A percentile compares a stretch with the other conserved stretches of the same genome.
Conservation (phyloP, 139 green algal species). For the Auxenochlorella pyrenoidosa region DNA sequence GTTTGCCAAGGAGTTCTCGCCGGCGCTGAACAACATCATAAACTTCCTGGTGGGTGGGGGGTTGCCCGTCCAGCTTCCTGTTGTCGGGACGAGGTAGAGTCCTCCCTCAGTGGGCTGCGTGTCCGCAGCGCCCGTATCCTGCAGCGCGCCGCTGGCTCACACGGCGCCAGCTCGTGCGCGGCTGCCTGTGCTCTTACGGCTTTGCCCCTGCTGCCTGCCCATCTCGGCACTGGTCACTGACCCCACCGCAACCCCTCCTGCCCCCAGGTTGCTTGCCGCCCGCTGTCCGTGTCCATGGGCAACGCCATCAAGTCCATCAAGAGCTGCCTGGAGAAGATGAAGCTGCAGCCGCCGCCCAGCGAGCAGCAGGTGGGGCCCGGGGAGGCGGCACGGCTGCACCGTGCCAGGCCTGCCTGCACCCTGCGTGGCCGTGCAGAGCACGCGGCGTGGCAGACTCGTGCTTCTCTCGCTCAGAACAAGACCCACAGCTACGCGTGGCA, state of each 20-base stretch:
- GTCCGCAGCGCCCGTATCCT: too few species aligned
- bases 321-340: conserved; percentile 55
- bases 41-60: conserved; percentile 78
- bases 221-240: too few species aligned
- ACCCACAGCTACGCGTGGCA: too few species aligned
- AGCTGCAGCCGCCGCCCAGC: conserved; percentile 40
- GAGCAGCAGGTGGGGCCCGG: conserved; percentile 41
- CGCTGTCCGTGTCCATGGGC: conserved; percentile 88
- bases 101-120: too few species aligned
- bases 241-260: too few species aligned
- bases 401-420: too few species aligned
- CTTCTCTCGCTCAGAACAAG: too few species aligned
- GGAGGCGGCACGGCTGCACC: background rate
- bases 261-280: conserved; percentile 72
- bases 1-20: conserved; percentile 82
- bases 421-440: too few species aligned
- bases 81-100: too few species aligned
- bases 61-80: background rate
- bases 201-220: background rate
- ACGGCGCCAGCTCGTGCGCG: too few species aligned
- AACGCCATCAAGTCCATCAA: conserved; percentile 94
- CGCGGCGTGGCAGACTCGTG: too few species aligned
- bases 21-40: conserved; percentile 81
- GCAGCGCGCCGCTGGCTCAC: background rate
- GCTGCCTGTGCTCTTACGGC: background rate